Base-by-base conservation (phyloP, 352 stramenopile species). In the Vaucheria bursata region DNA sequence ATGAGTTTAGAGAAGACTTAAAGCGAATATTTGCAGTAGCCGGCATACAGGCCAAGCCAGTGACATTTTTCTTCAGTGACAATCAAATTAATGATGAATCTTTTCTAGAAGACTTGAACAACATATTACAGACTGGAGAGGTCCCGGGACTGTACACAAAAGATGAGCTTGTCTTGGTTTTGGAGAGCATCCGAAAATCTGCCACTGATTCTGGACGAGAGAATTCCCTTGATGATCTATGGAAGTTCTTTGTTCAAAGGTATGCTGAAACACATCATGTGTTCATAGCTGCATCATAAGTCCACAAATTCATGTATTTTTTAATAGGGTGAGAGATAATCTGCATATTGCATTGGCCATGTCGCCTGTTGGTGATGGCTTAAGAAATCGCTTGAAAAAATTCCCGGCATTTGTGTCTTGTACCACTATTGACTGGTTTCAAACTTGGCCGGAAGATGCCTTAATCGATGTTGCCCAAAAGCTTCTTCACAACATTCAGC, bases 401-500 rank as follows among this genome's bases (percentile, higher is more conserved):
- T 97, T 95, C 79, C 92, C 92, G 37, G 93, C 89, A n/a, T 85
- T 97, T 12, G 91, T 97, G 0, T 97, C 95, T 77, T 95, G 91
- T 80, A 97, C 90, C 0, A 97, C 91, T 3, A 97, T 97, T 73
- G 91, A 97, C 74, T 97, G 92, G 92, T 85, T 93, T 73, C 81
- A 94, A 40, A 89, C 91, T 38, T 97, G 92, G 92, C 92, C 92
- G 0, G 75, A 91, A 0, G 92, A 97, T 49, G 92, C 92, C 1
- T 86, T 97, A 0, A 88, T 95, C 73, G 92, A 95, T 73, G 92
- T 97, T 2, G 92, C 87, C 1, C 94, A 91, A 82, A 95, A 95
- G 75, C 97, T 97, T 71, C 80, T 97, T 0, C 88, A 92, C 37
- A 88, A 95, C 67, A 87, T 96, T 6, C 87, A 93, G 68, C 75